Evolutionary conservation across 768 basidiomycete genomes (phyloP), one percentile per base, ranked within the genome.

Genomic region (Tulasnella sp.): DNA sequence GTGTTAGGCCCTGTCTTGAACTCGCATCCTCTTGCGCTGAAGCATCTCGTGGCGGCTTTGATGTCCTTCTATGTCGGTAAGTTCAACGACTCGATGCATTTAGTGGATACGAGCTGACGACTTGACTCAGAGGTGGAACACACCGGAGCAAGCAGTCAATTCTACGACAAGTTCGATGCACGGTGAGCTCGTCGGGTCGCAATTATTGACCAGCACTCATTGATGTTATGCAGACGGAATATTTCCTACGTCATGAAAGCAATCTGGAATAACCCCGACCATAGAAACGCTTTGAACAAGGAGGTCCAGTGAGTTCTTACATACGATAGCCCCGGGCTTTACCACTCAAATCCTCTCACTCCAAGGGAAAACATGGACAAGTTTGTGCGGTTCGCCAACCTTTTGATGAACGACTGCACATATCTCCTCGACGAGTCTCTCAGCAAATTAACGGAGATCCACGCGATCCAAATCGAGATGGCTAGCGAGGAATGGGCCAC

Each of bases 351-450:
- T 47, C 35, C 7, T 19, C 16, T 39, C 42, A 67, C 41, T 1
- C 14, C 37, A 40, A 37, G 37, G 29, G 64, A 14, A 32, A 87
- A 94, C 78, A 89, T 92, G 64, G 94, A 97, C 76, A 91, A 92
- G 80, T 98, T 98, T 79, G 89, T 98, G 69, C 89, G 90, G 71
- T 98, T 99, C 79, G 86, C 95, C 81, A 98, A 99, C 81, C 83
- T 98, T 77, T 91, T 98, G 88, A 97, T 98, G 83, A 98, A 97
- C 84, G 97, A 99, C 77, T 94, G 96, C 70, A 98, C 96, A 9
- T 98, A 95, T 80, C 90, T 98, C 68, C 89, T 99, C 86, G 95
- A 98, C 79, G 97, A 99, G 77, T 96, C 94, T 9, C 84, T 98
- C 64, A 88, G 88, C 76, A 92, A 95, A 75, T 84, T 99, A 67